Percentiles rank a stretch among this genome's conserved stretches.
phyloP scores from a whole-genome alignment of 164 flowering plant species.

The Brasenia schreberi region DNA sequence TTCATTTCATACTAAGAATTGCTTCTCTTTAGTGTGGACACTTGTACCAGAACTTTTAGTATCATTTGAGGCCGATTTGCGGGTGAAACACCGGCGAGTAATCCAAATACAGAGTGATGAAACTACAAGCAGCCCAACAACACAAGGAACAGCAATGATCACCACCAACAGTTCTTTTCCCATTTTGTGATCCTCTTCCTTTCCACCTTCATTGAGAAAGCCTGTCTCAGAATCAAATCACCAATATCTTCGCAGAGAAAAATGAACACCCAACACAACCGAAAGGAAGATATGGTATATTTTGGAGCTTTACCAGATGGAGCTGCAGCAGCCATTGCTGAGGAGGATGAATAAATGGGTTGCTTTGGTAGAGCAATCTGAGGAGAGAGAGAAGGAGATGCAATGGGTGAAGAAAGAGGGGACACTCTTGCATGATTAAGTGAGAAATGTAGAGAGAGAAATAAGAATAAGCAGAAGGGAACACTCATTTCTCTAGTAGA shows the following conservation, averaged over 20 bases:
- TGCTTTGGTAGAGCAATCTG: neutral
- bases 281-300: neutral
- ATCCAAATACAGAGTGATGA: neutral
- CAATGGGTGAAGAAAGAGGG: constrained; percentile 10
- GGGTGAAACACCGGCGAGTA: neutral
- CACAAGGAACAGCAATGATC: neutral
- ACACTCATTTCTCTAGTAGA: neutral
- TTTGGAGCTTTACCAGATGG: constrained; percentile 34
- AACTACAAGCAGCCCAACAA: neutral
- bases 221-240: neutral
- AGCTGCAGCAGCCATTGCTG: constrained; percentile 20
- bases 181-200: neutral
- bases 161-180: neutral
- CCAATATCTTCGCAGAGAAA: neutral
- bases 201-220: neutral
- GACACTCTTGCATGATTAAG: constrained; percentile 13
- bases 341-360: constrained; percentile 17
- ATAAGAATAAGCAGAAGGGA: constrained; percentile 8
- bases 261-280: neutral
- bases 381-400: constrained; percentile 14
- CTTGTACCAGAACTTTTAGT: constrained; percentile 16
- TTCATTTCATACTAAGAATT: neutral
- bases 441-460: constrained; percentile 2
- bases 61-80: constrained; percentile 10
- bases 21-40: neutral